A percentile compares a stretch with the other conserved stretches of the same genome.
phyloP scores from a whole-genome alignment of 768 basidiomycete genomes.

The Boletellus emodensis region DNA sequence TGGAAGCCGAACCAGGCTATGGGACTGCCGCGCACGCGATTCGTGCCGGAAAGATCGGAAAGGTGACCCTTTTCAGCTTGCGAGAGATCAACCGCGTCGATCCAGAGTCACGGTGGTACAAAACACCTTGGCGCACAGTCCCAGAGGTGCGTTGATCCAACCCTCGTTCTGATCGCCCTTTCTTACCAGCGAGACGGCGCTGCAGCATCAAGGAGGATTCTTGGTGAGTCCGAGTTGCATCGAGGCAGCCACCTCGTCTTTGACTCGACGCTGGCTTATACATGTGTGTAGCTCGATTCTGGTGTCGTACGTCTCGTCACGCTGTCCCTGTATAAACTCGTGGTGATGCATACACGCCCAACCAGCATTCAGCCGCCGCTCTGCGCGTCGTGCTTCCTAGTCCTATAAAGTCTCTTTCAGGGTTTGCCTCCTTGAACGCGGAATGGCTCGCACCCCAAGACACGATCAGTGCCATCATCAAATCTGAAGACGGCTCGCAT shows the following conservation, averaged over 20 bases:
- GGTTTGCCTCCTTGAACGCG: constrained; percentile 64
- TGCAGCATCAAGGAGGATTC: constrained; percentile 77
- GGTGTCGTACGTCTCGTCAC: constrained; percentile 55
- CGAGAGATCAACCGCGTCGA: constrained; percentile 51
- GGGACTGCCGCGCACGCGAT: constrained; percentile 44
- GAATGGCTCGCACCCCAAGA: constrained; percentile 75
- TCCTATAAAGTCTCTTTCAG: constrained; percentile 52
- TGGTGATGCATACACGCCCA: neutral
- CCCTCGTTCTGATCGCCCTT: neutral
- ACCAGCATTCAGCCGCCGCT: constrained; percentile 65
- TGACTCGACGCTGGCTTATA: constrained; percentile 1
- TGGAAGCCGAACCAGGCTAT: constrained; percentile 61
- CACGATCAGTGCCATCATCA: constrained; percentile 60
- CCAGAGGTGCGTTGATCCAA: constrained; percentile 57
- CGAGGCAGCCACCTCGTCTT: neutral
- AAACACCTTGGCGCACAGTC: constrained; percentile 78
- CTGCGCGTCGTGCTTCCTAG: constrained; percentile 57
- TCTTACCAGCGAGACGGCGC: neutral
- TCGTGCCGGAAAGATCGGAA: constrained; percentile 62
- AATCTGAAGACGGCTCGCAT: constrained; percentile 45
- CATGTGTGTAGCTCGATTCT: constrained; percentile 58
- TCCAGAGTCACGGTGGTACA: constrained; percentile 68
- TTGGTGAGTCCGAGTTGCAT: constrained; percentile 46
- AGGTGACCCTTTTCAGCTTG: constrained; percentile 63
- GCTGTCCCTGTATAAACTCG: neutral